Evolutionary conservation across 1,284 basidiomycete genomes (phyloP).

Genomic region (Leccinum variabile): DNA sequence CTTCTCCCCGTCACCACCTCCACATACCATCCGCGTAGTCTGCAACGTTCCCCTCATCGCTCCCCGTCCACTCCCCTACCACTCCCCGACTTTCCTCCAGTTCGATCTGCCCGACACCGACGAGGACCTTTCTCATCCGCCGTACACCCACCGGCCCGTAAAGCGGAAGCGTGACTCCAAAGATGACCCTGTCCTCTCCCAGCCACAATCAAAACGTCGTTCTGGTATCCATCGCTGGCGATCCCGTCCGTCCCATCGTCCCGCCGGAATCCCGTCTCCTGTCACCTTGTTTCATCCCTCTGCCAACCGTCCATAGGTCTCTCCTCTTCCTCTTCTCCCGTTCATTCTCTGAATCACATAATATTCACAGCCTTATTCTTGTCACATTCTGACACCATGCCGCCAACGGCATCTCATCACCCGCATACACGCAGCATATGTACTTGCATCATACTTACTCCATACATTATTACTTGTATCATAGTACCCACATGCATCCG

Average conservation of each 20-base stretch:
- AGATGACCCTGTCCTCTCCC: constrained; percentile 22
- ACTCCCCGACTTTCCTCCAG: constrained; percentile 65
- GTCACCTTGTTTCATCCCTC: constrained; percentile 14
- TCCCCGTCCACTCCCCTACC: constrained; percentile 65
- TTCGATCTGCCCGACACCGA: constrained; percentile 67
- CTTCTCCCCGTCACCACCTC: constrained; percentile 23
- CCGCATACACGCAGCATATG: constrained; percentile 26
- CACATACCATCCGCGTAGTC: constrained; percentile 44
- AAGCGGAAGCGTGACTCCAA: constrained; percentile 54
- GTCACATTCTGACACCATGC: constrained; percentile 7
- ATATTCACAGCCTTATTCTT: constrained; percentile 15
- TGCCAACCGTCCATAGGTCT: constrained; percentile 13
- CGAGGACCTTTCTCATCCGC: constrained; percentile 67
- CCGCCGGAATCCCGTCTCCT: constrained; percentile 8
- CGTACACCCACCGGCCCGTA: constrained; percentile 51
- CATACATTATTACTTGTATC: constrained; percentile 28
- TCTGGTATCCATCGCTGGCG: constrained; percentile 18
- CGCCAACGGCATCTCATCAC: constrained; percentile 12
- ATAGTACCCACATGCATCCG: constrained; percentile 25
- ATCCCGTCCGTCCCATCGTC: constrained; percentile 19
- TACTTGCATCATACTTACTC: constrained; percentile 30
- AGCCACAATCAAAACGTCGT: constrained; percentile 29
- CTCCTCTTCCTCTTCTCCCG: constrained; percentile 1
- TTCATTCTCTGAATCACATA: constrained; percentile 22
- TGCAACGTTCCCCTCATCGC: constrained; percentile 66